Base-by-base conservation (phyloP, 2,329 filamentous ascomycete genomes). In the Pseudogymnoascus sp. region DNA sequence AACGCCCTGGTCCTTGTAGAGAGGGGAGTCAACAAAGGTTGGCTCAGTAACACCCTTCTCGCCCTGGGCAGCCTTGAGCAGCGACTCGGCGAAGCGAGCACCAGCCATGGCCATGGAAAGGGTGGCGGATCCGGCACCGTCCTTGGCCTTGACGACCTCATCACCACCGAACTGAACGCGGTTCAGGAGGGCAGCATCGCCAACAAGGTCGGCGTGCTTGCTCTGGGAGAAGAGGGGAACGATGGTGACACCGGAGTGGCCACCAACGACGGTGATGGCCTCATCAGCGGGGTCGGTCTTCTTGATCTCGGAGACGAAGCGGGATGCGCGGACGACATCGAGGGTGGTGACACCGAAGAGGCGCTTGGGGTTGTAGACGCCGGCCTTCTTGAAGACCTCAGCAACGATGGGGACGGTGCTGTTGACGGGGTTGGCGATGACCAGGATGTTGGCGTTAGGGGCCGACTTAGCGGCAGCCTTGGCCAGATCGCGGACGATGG, bases 351-450 rank as follows among this genome's bases (percentile, higher is more conserved):
- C 94, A 84, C 94, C 94, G 81, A 99, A 99, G 72, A 99, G 91
- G 75, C 90, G 91, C 88, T 95, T 95, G 79, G 94, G 92, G 87
- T 99, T 93, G 88, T 97, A 99, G 82, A 97, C 93, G 71, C 92
- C 92, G 72, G 81, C 84, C 77, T 85, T 81, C 89, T 97, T 97
- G 90, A 92, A 96, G 76, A 97, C 87, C 86, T 97, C 94, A 76
- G 91, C 88, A 76, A 88, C 88, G 81, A 99, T 99, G 77, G 94
- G 94, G 74, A 99, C 94, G 75, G 94, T 99, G 72, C 92, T 97
- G 91, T 99, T 99, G 82, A 99, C 92, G 66, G 94, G 94, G 88
- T 99, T 99, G 79, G 92, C 86, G 81, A 99, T 99, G 84, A 99
- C 86, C 76, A 97, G 87, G 78, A 97, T 84, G 81, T 96, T 96